Conservation (phyloP, 179 eudicot species). For the Silene vulgaris region DNA sequence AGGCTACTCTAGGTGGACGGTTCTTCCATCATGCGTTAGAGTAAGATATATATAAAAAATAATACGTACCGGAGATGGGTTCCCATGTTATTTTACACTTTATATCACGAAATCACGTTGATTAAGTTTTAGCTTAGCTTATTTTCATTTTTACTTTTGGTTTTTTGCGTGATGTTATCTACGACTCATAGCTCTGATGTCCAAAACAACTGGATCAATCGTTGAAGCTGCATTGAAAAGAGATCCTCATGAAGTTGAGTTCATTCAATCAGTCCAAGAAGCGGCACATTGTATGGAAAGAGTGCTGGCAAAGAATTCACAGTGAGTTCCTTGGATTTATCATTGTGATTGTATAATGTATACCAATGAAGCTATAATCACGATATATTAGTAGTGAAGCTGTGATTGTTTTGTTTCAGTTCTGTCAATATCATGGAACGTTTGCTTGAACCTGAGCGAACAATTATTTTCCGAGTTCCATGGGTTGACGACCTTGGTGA, state of each 20-base stretch:
- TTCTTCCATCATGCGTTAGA: background rate
- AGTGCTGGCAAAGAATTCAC: conserved; percentile 84
- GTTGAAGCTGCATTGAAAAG: conserved; percentile 88
- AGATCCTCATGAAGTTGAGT: conserved; percentile 95
- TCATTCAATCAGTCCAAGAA: conserved; percentile 92
- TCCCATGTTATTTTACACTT: background rate
- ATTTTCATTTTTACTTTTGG: conserved; percentile 11
- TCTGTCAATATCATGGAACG: conserved; percentile 94
- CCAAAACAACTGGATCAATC: conserved; percentile 97
- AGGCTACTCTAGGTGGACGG: background rate
- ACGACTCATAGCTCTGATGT: conserved; percentile 70
- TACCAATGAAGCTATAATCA: background rate
- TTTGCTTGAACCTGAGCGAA: conserved; percentile 91
- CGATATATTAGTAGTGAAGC: conserved; percentile 20
- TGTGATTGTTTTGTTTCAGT: conserved; percentile 40
- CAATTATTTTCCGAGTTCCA: conserved; percentile 88
- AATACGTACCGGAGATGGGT: background rate
- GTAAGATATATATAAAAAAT: background rate
- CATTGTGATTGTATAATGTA: background rate
- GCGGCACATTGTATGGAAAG: conserved; percentile 83
- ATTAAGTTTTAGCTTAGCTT: conserved; percentile 2
- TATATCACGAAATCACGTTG: background rate
- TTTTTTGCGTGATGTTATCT: conserved; percentile 24
- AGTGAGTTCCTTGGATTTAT: conserved; percentile 45
- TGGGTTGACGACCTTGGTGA: conserved; percentile 98